phyloP scores from a whole-genome alignment of 495 filamentous ascomycete species.

The Podospora conica region DNA sequence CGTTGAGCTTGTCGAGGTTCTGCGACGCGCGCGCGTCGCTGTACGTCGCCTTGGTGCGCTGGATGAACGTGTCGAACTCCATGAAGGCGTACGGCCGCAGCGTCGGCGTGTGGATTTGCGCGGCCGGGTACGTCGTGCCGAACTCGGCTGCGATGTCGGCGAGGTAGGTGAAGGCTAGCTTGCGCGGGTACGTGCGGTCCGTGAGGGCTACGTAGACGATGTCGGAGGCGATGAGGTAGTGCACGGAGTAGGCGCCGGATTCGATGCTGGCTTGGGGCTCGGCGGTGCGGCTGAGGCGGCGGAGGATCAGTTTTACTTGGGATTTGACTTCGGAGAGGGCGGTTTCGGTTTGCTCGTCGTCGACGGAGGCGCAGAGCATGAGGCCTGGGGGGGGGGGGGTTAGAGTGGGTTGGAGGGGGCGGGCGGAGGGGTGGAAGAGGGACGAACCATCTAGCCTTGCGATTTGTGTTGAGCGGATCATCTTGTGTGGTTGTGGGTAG shows the following conservation, averaged over 20 bases:
- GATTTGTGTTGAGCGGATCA: conserved; percentile 96
- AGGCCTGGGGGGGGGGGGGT: conserved; percentile 54
- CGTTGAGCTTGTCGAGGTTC: conserved; percentile 86
- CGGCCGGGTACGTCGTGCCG: conserved; percentile 68
- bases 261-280: conserved; percentile 92
- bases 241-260: conserved; percentile 67
- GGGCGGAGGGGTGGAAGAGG: neutral
- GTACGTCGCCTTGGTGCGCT: conserved; percentile 87
- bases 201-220: conserved; percentile 90
- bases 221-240: conserved; percentile 78
- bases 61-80: conserved; percentile 96
- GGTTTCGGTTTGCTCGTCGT: conserved; percentile 66
- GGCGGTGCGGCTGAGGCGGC: conserved; percentile 76
- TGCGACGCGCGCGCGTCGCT: conserved; percentile 81
- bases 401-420: conserved; percentile 15
- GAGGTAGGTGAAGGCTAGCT: conserved; percentile 98
- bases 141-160: conserved; percentile 88
- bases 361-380: conserved; percentile 89
- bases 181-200: conserved; percentile 90
- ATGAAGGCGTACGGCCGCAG: conserved; percentile 93
- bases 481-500: conserved; percentile 34
- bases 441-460: conserved; percentile 79
- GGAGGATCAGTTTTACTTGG: conserved; percentile 84
- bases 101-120: conserved; percentile 64
- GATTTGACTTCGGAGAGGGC: conserved; percentile 82